Evolutionary conservation across 495 filamentous ascomycete genomes (phyloP), one percentile per base, ranked within the genome.

Genomic region (Coniosporium apollinis): DNA sequence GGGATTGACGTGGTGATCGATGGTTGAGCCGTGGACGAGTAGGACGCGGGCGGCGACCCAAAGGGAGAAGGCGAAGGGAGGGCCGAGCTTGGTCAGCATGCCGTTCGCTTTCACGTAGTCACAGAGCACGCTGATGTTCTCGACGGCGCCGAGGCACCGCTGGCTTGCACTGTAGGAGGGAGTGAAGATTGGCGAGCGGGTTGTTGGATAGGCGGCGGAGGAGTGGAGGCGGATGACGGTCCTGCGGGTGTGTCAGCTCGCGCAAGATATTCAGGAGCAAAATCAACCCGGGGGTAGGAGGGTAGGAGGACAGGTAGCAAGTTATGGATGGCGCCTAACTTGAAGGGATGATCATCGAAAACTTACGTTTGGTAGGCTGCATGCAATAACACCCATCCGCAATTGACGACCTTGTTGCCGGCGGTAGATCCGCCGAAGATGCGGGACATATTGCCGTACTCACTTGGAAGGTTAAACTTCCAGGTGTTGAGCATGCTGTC

Each of bases 21-120:
- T 80, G 0, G 83, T 91, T 15, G 79, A 83, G 11, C 81, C 82
- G 51, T 91, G 83, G 6, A 93, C 83, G 5, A 92, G 72, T 1
- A 89, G 60, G 15, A 92, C 60, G 4, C 84, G 74, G 10, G 84
- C 82, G n/a, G 81, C 82, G 19, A 92, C 84, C 84, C 84, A 93
- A 21, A 93, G 61, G 1, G 81, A 81, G 50, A 92, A 93, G 10
- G 82, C 81, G 46, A 91, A 92, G 0, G 82, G 82, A 1, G 83
- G 82, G 0, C 84, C 84, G 10, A 93, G 71, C 46, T 84, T 82
- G 32, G 68, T 66, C 13, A 93, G 62, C 50, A 89, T 67, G 42
- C 68, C 68, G 43, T 82, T 74, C 24, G 68, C 66, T 20, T 76
- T 66, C 10, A 87, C 80, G 47, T 79, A 79, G 18, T 72, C 71